These are phyloP conservation scores for Boletus smithii DNA, from an alignment of 1,284 basidiomycete species.

Conservation along the genomic window DNA sequence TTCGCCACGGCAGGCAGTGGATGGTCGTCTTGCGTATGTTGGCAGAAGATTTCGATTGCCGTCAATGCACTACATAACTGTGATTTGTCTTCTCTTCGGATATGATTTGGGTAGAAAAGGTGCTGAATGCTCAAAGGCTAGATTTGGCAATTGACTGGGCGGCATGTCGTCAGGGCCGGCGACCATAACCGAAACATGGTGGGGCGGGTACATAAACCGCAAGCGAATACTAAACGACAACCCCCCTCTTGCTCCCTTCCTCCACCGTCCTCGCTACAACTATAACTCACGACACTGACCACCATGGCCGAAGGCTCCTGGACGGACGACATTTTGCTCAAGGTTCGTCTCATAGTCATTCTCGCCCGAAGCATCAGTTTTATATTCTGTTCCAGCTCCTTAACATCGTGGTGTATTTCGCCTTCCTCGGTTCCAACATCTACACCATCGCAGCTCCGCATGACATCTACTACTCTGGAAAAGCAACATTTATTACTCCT, in stretches of 20 bases:
- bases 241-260: constrained; percentile 22
- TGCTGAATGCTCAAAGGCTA: background rate
- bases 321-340: constrained; percentile 77
- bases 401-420: constrained; percentile 76
- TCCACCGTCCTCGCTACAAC: constrained; percentile 5
- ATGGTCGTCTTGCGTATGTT: no score
- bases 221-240: constrained; percentile 11
- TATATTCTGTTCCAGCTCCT: constrained; percentile 46
- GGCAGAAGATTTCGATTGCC: no score
- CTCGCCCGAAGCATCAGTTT: background rate
- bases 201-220: constrained; percentile 28
- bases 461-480: constrained; percentile 64
- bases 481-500: constrained; percentile 88
- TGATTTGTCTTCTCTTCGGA: no score
- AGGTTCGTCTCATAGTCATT: constrained; percentile 43
- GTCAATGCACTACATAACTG: no score
- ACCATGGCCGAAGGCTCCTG: constrained; percentile 58
- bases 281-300: constrained; percentile 1
- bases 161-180: constrained; percentile 29
- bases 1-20: no score
- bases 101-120: no score
- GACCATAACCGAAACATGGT: background rate
- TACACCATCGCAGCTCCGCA: constrained; percentile 77
- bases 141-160: constrained; percentile 14
- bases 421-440: constrained; percentile 86